These are phyloP conservation scores for Trichoderma gracile DNA, from an alignment of 2,329 filamentous ascomycete species.

Conservation along the genomic window DNA sequence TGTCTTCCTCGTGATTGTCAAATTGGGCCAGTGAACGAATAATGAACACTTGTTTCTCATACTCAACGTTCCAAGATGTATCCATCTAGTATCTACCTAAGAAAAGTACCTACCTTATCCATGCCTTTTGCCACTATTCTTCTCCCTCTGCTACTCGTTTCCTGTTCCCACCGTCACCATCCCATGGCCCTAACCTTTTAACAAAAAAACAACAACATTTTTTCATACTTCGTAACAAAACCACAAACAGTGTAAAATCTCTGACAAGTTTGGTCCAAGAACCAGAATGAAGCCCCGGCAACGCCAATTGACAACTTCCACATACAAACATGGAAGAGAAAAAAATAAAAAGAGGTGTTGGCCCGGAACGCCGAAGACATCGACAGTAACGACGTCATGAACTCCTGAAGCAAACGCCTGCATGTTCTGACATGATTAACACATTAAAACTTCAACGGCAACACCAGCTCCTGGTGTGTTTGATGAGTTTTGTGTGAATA, in stretches of 20 bases:
- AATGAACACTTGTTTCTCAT: too few relatives aligned
- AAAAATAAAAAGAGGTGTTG: background rate
- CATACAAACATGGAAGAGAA: background rate
- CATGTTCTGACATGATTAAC: constrained; percentile 24
- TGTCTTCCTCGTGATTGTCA: background rate
- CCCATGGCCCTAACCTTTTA: too few relatives aligned
- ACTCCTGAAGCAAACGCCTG: constrained; percentile 26
- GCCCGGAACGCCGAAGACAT: background rate
- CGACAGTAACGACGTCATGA: background rate
- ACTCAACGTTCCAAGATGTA: too few relatives aligned
- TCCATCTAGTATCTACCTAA: too few relatives aligned
- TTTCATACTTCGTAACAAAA: too few relatives aligned
- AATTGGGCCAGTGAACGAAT: too few relatives aligned
- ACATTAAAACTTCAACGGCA: constrained; percentile 17
- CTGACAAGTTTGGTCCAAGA: background rate
- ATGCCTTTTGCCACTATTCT: too few relatives aligned
- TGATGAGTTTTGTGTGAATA: background rate
- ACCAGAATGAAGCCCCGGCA: background rate
- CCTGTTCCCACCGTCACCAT: too few relatives aligned
- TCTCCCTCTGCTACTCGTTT: too few relatives aligned
- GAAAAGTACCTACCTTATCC: too few relatives aligned
- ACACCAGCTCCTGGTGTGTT: background rate
- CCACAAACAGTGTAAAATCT: background rate
- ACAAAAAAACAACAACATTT: too few relatives aligned
- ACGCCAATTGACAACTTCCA: background rate